Evolutionary conservation across 352 stramenopile species (phyloP), one percentile per base, ranked within the genome.

Genomic region (Pythium rishiriense): DNA sequence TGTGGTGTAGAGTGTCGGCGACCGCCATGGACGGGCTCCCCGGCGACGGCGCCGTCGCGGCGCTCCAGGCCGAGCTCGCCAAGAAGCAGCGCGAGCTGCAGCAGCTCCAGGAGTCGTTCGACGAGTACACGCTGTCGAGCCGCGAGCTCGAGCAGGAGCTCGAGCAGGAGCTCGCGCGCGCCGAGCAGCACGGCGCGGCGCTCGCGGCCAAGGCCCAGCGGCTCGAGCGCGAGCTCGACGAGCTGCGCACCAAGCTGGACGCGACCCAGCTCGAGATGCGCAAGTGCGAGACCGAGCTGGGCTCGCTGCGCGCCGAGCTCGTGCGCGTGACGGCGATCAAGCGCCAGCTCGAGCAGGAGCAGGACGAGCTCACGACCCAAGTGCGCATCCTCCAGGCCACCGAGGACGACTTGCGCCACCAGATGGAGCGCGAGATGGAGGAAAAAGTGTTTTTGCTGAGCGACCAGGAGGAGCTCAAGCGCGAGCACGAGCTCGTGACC

Each of bases 381-480:
- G 83, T 95, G 57, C 86, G 86, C 58, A 86, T 95, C 17, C 63
- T 95, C 42, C 77, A 90, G 61, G 86, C 86, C 24, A 93, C 86
- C 0, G 85, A 93, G 43, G 76, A 74, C 10, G 86, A 95, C 66
- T 55, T 95, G 51, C 71, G 73, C 14, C 84, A 95, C 75, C 87
- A 90, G 47, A 84, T 95, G 71, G 86, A 95, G 72, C 81, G 84
- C 9, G 86, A 92, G 70, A 90, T 91, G 56, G 86, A 95, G 64
- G 84, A 95, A 50, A 92, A 91, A 64, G 83, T 95, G 22, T 95
- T 95, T 59, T 48, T 95, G 22, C 53, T 89, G 46, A 92, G 75
- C 58, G 86, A 95, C 58, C 83, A 93, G 43, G 86, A 92, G 49
- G 86, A 95, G 72, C 81, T 93, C 26, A 74, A 91, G 61, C 81